Evolutionary conservation across 352 stramenopile genomes (phyloP), one percentile per base, ranked within the genome.

Genomic region (Pythium myriotylum): DNA sequence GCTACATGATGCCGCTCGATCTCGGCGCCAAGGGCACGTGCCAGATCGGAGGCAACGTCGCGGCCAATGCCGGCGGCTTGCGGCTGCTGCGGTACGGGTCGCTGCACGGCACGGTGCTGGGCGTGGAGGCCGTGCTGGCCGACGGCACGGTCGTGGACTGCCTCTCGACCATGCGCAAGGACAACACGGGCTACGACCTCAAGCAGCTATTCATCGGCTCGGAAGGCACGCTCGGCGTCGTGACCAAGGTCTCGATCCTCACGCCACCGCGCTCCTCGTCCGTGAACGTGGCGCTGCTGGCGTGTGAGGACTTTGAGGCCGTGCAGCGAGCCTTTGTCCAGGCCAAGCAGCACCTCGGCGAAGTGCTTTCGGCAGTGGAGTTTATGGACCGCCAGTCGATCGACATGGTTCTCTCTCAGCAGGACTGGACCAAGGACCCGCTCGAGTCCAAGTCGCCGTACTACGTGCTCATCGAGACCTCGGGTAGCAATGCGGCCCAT

Each of bases 391-490:
- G 74, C 32, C 70, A 86, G 54, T 92, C 92, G 39, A 67, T 98
- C 13, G 70, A 97, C 55, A 84, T 98, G 56, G 86, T 98, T 8
- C 29, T 93, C 4, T 73, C 72, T 6, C 84, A 92, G 46, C 84
- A 92, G 20, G 70, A 80, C 48, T 80, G 70, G 68, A 74, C 73
- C 23, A 88, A 88, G 32, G 88, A 96, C 43, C 88, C 88, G 3
- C 72, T 90, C 0, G 73, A 77, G 61, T 71, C 65, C 0, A 67
- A 57, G 1, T 94, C 79, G 41, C 87, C 87, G 35, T 98, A 88
- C 67, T 98, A 96, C 71, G 72, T 99, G n/a, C 72, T 99, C 26
- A 84, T 99, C 16, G 97, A 99, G 77, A 98, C 92, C 20, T 93
- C 93, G 27, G 97, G 97, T 22, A 97, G 82, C 53, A 91, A 98